Evolutionary conservation across 2,329 filamentous ascomycete species (phyloP).

Genomic region (Capronia americana): DNA sequence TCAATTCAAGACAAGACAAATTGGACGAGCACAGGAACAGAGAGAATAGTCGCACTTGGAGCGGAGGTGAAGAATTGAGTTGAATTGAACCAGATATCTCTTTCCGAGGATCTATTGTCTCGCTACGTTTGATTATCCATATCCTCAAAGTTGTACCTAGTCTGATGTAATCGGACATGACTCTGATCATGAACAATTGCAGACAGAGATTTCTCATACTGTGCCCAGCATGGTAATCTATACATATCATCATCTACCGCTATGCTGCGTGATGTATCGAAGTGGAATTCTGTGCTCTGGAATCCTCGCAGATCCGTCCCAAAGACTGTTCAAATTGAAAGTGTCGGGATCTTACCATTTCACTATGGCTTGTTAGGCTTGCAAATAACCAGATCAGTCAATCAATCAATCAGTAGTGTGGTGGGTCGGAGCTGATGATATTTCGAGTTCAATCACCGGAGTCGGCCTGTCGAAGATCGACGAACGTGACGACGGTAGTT

Average conservation of each 20-base stretch:
- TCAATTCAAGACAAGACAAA: neutral
- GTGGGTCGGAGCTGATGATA: neutral
- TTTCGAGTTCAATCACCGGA: neutral
- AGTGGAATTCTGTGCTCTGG: neutral
- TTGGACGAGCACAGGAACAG: neutral
- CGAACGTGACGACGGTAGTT: neutral
- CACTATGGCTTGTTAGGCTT: neutral
- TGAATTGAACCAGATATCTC: neutral
- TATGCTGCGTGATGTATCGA: neutral
- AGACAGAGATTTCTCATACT: neutral
- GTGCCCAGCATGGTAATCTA: neutral
- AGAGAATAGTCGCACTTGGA: neutral
- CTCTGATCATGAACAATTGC: neutral
- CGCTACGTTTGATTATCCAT: neutral
- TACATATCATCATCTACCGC: neutral
- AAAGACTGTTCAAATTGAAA: neutral
- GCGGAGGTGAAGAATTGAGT: neutral
- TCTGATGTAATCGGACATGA: neutral
- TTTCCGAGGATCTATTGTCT: neutral
- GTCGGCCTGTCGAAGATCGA: neutral
- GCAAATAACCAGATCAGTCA: neutral
- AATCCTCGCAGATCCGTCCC: neutral
- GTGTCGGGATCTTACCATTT: neutral
- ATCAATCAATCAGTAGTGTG: neutral
- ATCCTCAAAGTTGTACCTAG: neutral